phyloP scores from a whole-genome alignment of 2,329 filamentous ascomycete species.

The Dendrostoma leiphaemia region DNA sequence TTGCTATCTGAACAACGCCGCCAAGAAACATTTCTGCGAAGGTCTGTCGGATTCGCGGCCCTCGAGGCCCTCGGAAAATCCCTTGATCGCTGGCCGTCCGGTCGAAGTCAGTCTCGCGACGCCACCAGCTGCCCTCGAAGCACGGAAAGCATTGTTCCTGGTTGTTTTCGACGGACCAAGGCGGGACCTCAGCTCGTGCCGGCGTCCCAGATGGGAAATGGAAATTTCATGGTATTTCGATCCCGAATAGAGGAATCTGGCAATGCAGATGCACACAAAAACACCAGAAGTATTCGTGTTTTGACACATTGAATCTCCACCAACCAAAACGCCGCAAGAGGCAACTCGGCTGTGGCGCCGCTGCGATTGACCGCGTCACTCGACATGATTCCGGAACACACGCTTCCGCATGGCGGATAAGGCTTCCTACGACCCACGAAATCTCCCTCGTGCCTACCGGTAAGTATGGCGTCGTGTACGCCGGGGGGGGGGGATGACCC shows the following conservation, averaged over 20 bases:
- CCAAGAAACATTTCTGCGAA: background rate
- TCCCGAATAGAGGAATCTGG: too few relatives aligned
- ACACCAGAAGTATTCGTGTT: too few relatives aligned
- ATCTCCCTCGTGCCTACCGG: too few relatives aligned
- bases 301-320: conserved; percentile 1
- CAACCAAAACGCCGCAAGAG: background rate
- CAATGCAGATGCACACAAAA: too few relatives aligned
- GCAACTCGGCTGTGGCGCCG: background rate
- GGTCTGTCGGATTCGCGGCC: background rate
- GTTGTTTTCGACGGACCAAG: background rate
- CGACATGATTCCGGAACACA: background rate
- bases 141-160: background rate
- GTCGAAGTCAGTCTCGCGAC: background rate
- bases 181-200: background rate
- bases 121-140: background rate
- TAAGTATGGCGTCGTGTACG: too few relatives aligned
- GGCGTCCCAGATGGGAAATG: background rate
- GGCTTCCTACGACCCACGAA: too few relatives aligned
- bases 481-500: too few relatives aligned
- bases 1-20: background rate
- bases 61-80: background rate
- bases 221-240: background rate
- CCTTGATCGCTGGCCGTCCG: background rate
- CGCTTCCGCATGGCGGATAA: background rate
- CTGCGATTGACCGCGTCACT: background rate